phyloP scores from a whole-genome alignment of 2,329 filamentous ascomycete species.

The Bisporella sp. region DNA sequence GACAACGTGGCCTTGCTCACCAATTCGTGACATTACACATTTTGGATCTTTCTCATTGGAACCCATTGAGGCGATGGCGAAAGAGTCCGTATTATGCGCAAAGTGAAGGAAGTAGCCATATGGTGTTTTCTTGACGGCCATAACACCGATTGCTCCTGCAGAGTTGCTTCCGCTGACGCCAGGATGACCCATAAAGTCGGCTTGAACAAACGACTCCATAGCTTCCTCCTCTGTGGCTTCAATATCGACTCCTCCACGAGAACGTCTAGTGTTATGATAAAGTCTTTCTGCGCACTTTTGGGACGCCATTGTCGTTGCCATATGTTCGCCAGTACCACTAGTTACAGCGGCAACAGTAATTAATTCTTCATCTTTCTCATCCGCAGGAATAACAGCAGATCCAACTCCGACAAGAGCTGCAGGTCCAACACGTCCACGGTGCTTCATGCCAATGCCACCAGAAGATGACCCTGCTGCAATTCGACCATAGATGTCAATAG shows the following conservation, averaged over 20 bases:
- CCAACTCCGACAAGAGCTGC: slow-evolving; percentile 90
- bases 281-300: slow-evolving; percentile 79
- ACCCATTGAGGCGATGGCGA: slow-evolving; percentile 83
- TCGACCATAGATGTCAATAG: slow-evolving; percentile 75
- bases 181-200: slow-evolving; percentile 92
- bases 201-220: slow-evolving; percentile 68
- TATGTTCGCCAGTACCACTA: slow-evolving; percentile 94
- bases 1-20: slow-evolving; percentile 22
- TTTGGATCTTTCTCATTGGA: slow-evolving; percentile 66
- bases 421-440: slow-evolving; percentile 82
- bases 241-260: slow-evolving; percentile 52
- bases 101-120: slow-evolving; percentile 81
- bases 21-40: slow-evolving; percentile 77
- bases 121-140: slow-evolving; percentile 78
- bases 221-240: slow-evolving; percentile 70
- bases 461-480: slow-evolving; percentile 96
- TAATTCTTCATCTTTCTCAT: slow-evolving; percentile 60
- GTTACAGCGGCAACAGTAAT: slow-evolving; percentile 77
- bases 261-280: slow-evolving; percentile 61
- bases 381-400: slow-evolving; percentile 76
- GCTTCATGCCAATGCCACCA: slow-evolving; percentile 97
- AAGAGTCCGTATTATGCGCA: slow-evolving; percentile 89
- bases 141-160: slow-evolving; percentile 81
- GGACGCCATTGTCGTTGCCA: slow-evolving; percentile 91
- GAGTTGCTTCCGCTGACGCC: slow-evolving; percentile 75